Conservation (phyloP, 176 grass and related monocot genomes). For the Bothriochloa decipiens region DNA sequence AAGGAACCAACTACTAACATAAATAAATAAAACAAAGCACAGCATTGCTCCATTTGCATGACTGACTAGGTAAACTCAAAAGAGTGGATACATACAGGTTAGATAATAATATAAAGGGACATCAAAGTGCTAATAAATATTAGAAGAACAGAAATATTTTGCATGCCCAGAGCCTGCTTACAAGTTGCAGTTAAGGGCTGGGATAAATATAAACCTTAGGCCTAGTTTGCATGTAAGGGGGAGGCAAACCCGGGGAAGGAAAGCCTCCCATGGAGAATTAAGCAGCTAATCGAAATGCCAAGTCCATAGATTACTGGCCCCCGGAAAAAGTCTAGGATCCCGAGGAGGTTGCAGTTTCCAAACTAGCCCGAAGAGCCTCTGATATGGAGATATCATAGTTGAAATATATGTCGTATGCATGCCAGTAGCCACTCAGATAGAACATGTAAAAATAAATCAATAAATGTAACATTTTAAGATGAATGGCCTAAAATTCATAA, state of each 20-base stretch:
- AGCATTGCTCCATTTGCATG: not conserved
- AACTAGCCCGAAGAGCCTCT: not conserved
- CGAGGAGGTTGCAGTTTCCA: not conserved
- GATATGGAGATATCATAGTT: conserved; percentile 3
- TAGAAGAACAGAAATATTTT: not conserved
- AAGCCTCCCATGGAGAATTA: not conserved
- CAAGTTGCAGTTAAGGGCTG: conserved; percentile 18
- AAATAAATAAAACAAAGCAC: not conserved
- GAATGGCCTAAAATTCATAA: conserved; percentile 2
- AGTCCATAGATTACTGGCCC: not conserved
- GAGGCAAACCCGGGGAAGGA: not conserved
- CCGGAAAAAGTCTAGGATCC: not conserved
- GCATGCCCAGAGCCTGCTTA: conserved; percentile 20
- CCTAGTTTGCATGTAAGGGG: not conserved
- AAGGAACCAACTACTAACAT: conserved; percentile 29
- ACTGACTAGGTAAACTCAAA: not conserved
- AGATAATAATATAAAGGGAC: not conserved
- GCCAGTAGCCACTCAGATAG: not conserved
- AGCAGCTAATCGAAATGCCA: not conserved
- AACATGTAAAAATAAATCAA: conserved; percentile 26
- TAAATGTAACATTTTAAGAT: not conserved
- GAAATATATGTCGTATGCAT: not conserved
- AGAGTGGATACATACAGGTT: not conserved
- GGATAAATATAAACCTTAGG: conserved; percentile 2
- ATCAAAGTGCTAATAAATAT: not conserved